phyloP scores from a whole-genome alignment of 805 yeast species.

The Yarrowia yakushimensis region DNA sequence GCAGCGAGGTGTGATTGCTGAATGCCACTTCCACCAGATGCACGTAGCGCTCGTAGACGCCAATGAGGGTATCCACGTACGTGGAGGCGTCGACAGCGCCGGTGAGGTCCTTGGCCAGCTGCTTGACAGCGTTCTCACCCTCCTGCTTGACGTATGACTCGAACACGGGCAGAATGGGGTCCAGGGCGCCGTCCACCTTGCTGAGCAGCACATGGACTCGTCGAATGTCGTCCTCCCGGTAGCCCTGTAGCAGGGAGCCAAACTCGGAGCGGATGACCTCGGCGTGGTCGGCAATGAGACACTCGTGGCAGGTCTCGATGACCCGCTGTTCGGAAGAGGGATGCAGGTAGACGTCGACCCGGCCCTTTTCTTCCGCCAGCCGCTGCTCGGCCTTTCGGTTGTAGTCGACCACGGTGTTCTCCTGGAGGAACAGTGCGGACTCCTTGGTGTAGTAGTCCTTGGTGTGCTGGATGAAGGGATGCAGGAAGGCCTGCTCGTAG shows the following conservation, averaged over 20 bases:
- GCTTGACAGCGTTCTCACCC: constrained; percentile 60
- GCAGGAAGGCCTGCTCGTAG: constrained; percentile 77
- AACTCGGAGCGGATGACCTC: constrained; percentile 74
- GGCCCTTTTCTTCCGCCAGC: constrained; percentile 74
- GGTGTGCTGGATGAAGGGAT: constrained; percentile 61
- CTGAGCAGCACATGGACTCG: constrained; percentile 72
- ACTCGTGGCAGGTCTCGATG: constrained; percentile 69
- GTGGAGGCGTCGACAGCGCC: constrained; percentile 61
- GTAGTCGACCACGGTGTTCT: constrained; percentile 85
- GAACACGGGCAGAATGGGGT: constrained; percentile 69
- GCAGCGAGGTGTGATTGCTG: constrained; percentile 69
- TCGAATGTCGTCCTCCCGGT: constrained; percentile 65
- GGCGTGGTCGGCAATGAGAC: constrained; percentile 76
- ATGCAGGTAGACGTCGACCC: constrained; percentile 77
- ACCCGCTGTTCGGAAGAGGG: constrained; percentile 77
- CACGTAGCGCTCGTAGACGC: constrained; percentile 64
- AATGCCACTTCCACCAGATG: constrained; percentile 64
- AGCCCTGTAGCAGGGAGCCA: constrained; percentile 66
- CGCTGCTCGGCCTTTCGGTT: constrained; percentile 81
- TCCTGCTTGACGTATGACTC: constrained; percentile 66
- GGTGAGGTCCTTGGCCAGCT: constrained; percentile 43
- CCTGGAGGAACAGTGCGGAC: constrained; percentile 59
- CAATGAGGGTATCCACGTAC: constrained; percentile 73
- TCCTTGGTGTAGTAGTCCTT: constrained; percentile 60
- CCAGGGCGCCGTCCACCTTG: constrained; percentile 75